Conservation (phyloP, 1,284 basidiomycete genomes). For the Boletus semigastroideus region DNA sequence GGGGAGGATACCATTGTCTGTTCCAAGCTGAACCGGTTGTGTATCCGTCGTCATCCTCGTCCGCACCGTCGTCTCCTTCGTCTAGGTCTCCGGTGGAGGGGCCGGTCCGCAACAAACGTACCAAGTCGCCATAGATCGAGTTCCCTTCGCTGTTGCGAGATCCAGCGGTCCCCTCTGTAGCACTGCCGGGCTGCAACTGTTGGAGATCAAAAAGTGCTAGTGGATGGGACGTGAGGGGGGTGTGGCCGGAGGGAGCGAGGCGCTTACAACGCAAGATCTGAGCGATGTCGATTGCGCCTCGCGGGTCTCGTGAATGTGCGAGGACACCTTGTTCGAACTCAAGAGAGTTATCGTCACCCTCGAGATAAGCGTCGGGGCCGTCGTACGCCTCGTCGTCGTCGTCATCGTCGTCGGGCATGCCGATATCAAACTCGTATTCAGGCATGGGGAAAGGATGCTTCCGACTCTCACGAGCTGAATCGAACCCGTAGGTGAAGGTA, state of each 20-base stretch:
- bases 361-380: conserved; percentile 31
- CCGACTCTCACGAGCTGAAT: background rate
- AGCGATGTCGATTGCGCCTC: conserved; percentile 11
- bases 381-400: conserved; percentile 32
- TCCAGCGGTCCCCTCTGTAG: conserved; percentile 30
- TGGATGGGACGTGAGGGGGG: conserved; percentile 4
- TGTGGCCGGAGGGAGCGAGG: background rate
- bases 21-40: conserved; percentile 27
- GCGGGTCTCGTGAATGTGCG: conserved; percentile 19
- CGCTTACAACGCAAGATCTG: conserved; percentile 41
- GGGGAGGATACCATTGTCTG: conserved; percentile 45
- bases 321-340: conserved; percentile 25
- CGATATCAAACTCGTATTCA: conserved; percentile 28
- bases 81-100: conserved; percentile 18
- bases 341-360: conserved; percentile 30
- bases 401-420: conserved; percentile 25
- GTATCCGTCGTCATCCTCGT: conserved; percentile 37
- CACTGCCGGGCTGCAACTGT: conserved; percentile 17
- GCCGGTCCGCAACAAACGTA: conserved; percentile 18
- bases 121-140: conserved; percentile 21
- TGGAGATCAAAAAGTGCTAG: conserved; percentile 46
- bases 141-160: conserved; percentile 27
- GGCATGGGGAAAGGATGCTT: conserved; percentile 18
- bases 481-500: background rate
- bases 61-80: conserved; percentile 40